These are phyloP conservation scores for Pichia sp. DNA, from an alignment of 1,139 yeast genomes.

Conservation along the genomic window DNA sequence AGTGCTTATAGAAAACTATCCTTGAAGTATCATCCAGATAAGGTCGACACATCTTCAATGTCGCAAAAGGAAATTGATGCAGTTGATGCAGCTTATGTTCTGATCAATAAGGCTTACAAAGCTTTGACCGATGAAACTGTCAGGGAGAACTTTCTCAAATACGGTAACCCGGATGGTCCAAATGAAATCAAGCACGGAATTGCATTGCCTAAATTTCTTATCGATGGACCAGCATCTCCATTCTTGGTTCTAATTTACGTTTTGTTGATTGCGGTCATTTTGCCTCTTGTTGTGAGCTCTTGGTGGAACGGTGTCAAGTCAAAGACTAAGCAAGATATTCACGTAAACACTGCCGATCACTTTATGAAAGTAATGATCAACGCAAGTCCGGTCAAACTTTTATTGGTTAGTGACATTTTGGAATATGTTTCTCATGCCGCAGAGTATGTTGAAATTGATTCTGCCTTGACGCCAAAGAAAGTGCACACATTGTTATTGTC, in stretches of 20 bases:
- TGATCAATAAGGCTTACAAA: constrained; percentile 87
- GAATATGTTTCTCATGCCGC: constrained; percentile 59
- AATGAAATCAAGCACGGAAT: constrained; percentile 94
- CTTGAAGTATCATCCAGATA: constrained; percentile 90
- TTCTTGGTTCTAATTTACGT: constrained; percentile 64
- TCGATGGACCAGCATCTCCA: constrained; percentile 75
- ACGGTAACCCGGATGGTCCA: constrained; percentile 98
- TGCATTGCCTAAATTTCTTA: constrained; percentile 88
- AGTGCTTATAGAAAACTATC: constrained; percentile 82
- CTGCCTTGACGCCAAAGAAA: constrained; percentile 41
- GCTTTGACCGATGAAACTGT: constrained; percentile 89
- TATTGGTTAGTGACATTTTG: constrained; percentile 55
- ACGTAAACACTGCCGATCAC: constrained; percentile 73
- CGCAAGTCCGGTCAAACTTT: constrained; percentile 72
- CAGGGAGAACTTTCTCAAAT: constrained; percentile 74
- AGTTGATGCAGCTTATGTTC: constrained; percentile 74
- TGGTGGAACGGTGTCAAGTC: constrained; percentile 91
- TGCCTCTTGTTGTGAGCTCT: constrained; percentile 73
- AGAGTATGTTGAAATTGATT: constrained; percentile 51
- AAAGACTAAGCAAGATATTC: constrained; percentile 79
- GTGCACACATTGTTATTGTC: constrained; percentile 50
- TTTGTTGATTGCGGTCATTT: constrained; percentile 64
- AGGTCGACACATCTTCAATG: constrained; percentile 60
- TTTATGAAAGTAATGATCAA: constrained; percentile 64
- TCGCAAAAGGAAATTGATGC: constrained; percentile 51